Evolutionary conservation across 192 early-diverging fungal species (phyloP).

Genomic region (Mortierella hygrophila): DNA sequence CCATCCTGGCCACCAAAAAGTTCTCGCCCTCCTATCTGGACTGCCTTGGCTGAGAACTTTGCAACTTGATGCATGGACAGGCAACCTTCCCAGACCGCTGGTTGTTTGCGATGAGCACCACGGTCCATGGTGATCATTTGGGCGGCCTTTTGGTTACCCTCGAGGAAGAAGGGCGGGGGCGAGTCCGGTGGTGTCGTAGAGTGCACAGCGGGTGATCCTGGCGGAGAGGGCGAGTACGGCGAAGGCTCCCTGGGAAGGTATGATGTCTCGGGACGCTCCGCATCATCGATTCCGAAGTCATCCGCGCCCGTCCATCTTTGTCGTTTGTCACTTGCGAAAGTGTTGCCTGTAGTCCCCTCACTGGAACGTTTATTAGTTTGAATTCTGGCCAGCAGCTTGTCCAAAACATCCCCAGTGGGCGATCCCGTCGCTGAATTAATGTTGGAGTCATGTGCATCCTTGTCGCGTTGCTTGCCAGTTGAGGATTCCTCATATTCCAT

Average conservation of each 20-base stretch:
- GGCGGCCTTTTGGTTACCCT: conserved; percentile 14
- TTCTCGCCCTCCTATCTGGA: conserved; percentile 70
- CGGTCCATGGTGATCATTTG: conserved; percentile 3
- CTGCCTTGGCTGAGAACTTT: conserved; percentile 64
- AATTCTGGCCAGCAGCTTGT: conserved; percentile 67
- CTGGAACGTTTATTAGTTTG: conserved; percentile 52
- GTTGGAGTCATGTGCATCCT: conserved; percentile 20
- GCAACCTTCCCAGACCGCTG: conserved; percentile 69
- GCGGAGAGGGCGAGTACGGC: conserved; percentile 51
- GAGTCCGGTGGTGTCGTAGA: conserved; percentile 35
- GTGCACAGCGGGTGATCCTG: conserved; percentile 13
- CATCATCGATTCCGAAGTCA: conserved; percentile 26
- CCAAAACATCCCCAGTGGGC: conserved; percentile 60
- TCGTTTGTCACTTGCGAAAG: conserved; percentile 47
- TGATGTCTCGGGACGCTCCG: conserved; percentile 13
- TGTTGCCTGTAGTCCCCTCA: conserved; percentile 48
- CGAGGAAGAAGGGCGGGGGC: conserved; percentile 33
- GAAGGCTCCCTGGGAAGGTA: conserved; percentile 52
- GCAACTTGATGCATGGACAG: conserved; percentile 76
- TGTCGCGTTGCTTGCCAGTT: conserved; percentile 39
- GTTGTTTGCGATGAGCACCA: background rate
- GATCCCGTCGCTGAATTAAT: conserved; percentile 37
- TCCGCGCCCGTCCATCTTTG: conserved; percentile 29
- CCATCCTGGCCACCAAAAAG: conserved; percentile 15
- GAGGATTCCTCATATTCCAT: background rate